phyloP scores from a whole-genome alignment of 257 asterid genomes.

The Solanum okadae region DNA sequence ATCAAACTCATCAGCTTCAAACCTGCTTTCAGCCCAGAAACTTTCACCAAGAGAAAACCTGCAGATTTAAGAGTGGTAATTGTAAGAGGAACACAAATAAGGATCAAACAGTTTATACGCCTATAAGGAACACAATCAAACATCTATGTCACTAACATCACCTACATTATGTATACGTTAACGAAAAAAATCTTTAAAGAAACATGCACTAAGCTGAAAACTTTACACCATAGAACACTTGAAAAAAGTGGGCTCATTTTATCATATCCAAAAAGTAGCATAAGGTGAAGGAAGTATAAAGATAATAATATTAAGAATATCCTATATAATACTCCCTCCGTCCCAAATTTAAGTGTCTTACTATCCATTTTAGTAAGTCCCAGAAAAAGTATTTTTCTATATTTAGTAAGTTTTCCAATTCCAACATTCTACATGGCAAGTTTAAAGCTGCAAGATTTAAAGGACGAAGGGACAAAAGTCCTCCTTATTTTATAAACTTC shows the following conservation, averaged over 20 bases:
- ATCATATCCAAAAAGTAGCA: not conserved
- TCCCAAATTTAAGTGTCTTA: too few relatives aligned
- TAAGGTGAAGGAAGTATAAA: not conserved
- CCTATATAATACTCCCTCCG: not conserved
- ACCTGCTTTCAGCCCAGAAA: conserved; percentile 2
- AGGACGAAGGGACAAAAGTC: too few relatives aligned
- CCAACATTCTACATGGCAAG: too few relatives aligned
- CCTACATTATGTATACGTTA: not conserved
- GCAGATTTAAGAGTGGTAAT: not conserved
- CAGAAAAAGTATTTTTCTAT: too few relatives aligned
- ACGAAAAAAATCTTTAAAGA: not conserved
- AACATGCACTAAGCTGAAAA: not conserved
- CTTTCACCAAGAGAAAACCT: conserved; percentile 32
- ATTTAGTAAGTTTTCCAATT: too few relatives aligned
- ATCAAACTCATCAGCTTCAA: conserved; percentile 37
- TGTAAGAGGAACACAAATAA: not conserved
- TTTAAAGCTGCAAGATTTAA: too few relatives aligned
- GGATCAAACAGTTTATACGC: not conserved
- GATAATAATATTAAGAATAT: not conserved
- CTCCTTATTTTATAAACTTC: too few relatives aligned
- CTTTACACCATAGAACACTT: not conserved
- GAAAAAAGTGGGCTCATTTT: not conserved
- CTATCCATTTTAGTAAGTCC: too few relatives aligned
- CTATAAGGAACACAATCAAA: not conserved
- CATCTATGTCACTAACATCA: not conserved